These are phyloP conservation scores for Salix caprea DNA, from an alignment of 345 rosid species.

Conservation along the genomic window DNA sequence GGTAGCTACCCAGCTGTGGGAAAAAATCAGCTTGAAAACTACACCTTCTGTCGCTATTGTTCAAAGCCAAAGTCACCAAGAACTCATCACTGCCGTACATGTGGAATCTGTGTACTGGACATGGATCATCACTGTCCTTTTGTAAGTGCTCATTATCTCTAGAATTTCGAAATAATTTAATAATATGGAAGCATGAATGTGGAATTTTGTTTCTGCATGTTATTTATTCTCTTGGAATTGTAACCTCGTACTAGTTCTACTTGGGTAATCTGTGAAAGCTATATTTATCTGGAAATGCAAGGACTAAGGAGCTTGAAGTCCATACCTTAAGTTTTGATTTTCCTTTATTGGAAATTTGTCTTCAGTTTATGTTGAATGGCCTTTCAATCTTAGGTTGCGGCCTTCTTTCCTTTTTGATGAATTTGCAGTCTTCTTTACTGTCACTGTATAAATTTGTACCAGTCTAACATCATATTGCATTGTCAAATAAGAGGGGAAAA, in stretches of 20 bases:
- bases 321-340: neutral
- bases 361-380: neutral
- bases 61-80: constrained; percentile 81
- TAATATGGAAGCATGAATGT: neutral
- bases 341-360: neutral
- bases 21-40: constrained; percentile 64
- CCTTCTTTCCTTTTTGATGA: neutral
- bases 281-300: neutral
- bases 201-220: neutral
- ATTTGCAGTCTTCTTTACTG: neutral
- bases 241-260: neutral
- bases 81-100: constrained; percentile 88
- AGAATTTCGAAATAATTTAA: neutral
- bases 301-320: neutral
- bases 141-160: constrained; percentile 44
- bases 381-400: neutral
- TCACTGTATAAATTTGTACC: neutral
- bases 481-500: neutral
- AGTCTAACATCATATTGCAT: neutral
- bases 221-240: neutral
- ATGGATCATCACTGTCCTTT: constrained; percentile 99
- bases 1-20: constrained; percentile 87
- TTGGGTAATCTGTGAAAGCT: constrained; percentile 3
- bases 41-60: constrained; percentile 69
- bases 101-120: constrained; percentile 80